phyloP scores from a whole-genome alignment of 352 stramenopile species.

The Globisporangium echinulatum region DNA sequence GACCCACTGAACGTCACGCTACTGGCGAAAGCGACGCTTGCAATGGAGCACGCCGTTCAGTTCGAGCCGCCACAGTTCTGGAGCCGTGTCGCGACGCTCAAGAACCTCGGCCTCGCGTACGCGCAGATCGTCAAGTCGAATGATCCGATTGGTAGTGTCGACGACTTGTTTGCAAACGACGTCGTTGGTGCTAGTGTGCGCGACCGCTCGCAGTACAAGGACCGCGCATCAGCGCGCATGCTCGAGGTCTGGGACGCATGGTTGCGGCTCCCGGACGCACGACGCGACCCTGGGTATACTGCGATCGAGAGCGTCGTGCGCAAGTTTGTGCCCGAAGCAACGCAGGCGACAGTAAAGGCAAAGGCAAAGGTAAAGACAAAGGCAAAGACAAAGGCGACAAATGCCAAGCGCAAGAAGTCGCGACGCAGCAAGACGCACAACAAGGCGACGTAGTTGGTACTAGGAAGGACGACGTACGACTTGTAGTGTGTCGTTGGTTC shows the following conservation, averaged over 20 bases:
- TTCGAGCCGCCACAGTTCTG: conserved; percentile 66
- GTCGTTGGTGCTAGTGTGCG: conserved; percentile 29
- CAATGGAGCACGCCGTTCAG: conserved; percentile 58
- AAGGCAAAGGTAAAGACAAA: conserved; percentile 2
- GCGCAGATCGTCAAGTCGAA: conserved; percentile 89
- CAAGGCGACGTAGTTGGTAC: neutral
- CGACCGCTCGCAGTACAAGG: conserved; percentile 47
- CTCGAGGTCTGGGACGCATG: conserved; percentile 63
- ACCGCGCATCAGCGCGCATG: conserved; percentile 57
- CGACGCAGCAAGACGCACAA: neutral
- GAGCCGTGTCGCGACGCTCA: conserved; percentile 58
- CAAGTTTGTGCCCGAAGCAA: conserved; percentile 30
- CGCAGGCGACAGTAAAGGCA: neutral
- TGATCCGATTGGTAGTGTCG: conserved; percentile 15
- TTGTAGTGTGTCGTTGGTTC: neutral
- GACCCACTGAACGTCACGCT: conserved; percentile 57
- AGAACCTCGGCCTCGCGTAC: conserved; percentile 93
- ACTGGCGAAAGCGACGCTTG: conserved; percentile 67
- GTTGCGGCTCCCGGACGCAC: conserved; percentile 41
- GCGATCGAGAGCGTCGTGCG: conserved; percentile 45
- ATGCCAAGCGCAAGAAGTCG: neutral
- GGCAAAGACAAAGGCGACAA: neutral
- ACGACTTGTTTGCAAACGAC: conserved; percentile 30
- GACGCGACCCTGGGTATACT: conserved; percentile 36
- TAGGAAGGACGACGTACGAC: neutral